Base-by-base conservation (phyloP, 768 basidiomycete genomes). In the Mycena chlorophos region DNA sequence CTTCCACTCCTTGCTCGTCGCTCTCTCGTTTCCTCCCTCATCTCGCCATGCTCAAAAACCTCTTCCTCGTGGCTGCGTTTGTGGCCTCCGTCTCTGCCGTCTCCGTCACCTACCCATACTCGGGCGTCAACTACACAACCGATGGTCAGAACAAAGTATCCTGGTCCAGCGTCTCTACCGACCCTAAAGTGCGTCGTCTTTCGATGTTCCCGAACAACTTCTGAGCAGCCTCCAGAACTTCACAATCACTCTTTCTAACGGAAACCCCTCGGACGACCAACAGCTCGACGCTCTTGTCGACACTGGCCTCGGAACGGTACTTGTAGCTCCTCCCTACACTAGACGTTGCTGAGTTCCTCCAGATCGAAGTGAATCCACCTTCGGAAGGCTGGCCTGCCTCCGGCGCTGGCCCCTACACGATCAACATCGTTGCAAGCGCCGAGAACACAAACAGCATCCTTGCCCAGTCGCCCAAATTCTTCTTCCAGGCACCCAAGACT, bases 381-480 rank as follows among this genome's bases (percentile, higher is more conserved):
- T 80, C 77, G 49, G 77, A 75, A 27, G 87, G 87, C 16, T 92
- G 87, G 85, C 83, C 85, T 13, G 43, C 68, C n/a, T 87, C 86
- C 53, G 52, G 60, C 29, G 5, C 45, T 26, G 74, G 70, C 30
- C 38, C 27, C 48, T 94, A 81, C 81, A 86, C 81, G 54, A 78
- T 95, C 70, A 91, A 94, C 74, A 69, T 94, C 25, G 83, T 86
- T 57, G 63, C 75, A 61, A 76, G 81, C 60, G 58, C 75, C 3
- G 52, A 78, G 19, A 49, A 82, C 51, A 71, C 80, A 22, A 65
- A 69, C 68, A 70, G 71, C 49, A 84, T 94, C 61, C 78, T 83
- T 51, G 89, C 91, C 34, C 90, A 94, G 71, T 91, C 89, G 17
- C 49, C 53, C 25, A 66, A 82, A 52, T 94, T 93, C 70, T 71